Evolutionary conservation across 441 rosid genomes (phyloP).

Genomic region (Populus hybrid): DNA sequence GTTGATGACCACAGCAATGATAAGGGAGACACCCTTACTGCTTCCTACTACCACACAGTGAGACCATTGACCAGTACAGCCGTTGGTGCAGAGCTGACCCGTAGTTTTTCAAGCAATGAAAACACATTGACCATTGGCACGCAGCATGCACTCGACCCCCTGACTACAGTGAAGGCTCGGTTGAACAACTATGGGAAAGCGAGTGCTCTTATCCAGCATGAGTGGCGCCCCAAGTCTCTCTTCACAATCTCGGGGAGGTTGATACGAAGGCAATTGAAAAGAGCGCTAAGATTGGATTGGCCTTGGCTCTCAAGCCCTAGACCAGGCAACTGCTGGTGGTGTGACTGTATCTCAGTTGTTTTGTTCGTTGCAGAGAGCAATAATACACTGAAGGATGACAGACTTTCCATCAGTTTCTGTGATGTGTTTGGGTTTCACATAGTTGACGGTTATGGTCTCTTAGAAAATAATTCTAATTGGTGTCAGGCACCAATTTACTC

Average conservation of each 20-base stretch:
- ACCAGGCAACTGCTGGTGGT: neutral
- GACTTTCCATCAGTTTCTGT: slow-evolving; percentile 12
- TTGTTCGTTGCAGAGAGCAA: slow-evolving; percentile 27
- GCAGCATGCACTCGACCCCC: slow-evolving; percentile 81
- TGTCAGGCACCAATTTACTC: slow-evolving; percentile 21
- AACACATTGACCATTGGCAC: slow-evolving; percentile 78
- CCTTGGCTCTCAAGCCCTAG: slow-evolving; percentile 85
- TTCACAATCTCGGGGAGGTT: slow-evolving; percentile 82
- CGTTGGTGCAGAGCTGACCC: slow-evolving; percentile 92
- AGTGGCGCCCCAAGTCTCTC: slow-evolving; percentile 87
- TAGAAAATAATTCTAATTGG: slow-evolving; percentile 37
- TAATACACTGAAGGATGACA: slow-evolving; percentile 25
- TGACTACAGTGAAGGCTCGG: slow-evolving; percentile 85
- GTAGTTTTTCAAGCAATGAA: slow-evolving; percentile 70
- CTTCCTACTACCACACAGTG: slow-evolving; percentile 85
- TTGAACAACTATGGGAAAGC: slow-evolving; percentile 80
- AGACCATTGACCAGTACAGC: slow-evolving; percentile 79
- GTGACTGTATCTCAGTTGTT: neutral
- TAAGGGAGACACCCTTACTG: slow-evolving; percentile 67
- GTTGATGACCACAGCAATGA: slow-evolving; percentile 57
- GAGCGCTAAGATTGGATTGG: slow-evolving; percentile 88
- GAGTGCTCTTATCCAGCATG: slow-evolving; percentile 88
- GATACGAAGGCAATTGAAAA: slow-evolving; percentile 88
- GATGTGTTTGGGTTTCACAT: slow-evolving; percentile 17
- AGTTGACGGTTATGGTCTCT: slow-evolving; percentile 18